phyloP scores from a whole-genome alignment of 352 stramenopile species.

The Pythium diclinum region DNA sequence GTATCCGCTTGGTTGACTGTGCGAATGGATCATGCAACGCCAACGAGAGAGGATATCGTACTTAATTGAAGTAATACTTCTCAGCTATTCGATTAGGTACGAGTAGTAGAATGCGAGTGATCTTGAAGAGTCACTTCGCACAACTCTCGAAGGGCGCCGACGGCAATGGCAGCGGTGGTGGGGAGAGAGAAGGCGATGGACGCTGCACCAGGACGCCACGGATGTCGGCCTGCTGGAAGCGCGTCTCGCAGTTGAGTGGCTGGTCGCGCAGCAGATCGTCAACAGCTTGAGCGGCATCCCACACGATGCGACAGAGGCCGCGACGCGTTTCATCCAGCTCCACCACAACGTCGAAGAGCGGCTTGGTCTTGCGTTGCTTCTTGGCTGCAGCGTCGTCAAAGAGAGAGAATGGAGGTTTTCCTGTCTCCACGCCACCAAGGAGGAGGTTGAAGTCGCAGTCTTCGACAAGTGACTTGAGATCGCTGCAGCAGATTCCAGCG shows the following conservation, averaged over 20 bases:
- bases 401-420: constrained; percentile 15
- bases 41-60: neutral
- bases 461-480: constrained; percentile 70
- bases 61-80: neutral
- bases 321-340: constrained; percentile 51
- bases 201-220: constrained; percentile 31
- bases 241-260: constrained; percentile 36
- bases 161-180: neutral
- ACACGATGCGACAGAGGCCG: constrained; percentile 62
- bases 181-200: neutral
- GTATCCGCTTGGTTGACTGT: too few species aligned
- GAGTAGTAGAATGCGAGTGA: neutral
- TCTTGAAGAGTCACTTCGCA: neutral
- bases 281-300: constrained; percentile 54
- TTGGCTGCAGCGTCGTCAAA: constrained; percentile 1
- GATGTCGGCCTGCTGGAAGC: constrained; percentile 29
- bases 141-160: neutral
- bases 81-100: neutral
- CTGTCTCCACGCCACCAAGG: constrained; percentile 60
- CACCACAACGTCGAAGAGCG: constrained; percentile 81
- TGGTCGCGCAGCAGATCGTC: constrained; percentile 49
- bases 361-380: constrained; percentile 40
- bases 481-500: constrained; percentile 74
- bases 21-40: neutral
- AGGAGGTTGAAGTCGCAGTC: constrained; percentile 71